Evolutionary conservation across 768 basidiomycete species (phyloP).

Genomic region (Gyrodon lividus): DNA sequence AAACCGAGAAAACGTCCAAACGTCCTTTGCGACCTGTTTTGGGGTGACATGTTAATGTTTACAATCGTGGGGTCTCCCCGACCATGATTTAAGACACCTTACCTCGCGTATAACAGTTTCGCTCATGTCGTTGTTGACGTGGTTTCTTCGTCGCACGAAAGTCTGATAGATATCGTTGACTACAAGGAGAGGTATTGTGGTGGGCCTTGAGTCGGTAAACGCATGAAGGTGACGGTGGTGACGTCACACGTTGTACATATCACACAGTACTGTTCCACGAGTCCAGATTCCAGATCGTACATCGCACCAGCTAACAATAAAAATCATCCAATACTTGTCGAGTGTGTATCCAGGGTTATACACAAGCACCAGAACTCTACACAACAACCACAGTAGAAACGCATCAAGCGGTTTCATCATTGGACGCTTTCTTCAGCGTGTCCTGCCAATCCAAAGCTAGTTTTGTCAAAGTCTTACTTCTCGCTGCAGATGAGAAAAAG

Average conservation of each 20-base stretch:
- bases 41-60: background rate
- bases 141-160: slow-evolving; percentile 1
- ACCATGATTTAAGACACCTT: background rate
- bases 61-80: background rate
- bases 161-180: no score
- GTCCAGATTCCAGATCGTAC: no score
- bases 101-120: slow-evolving; percentile 48
- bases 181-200: no score
- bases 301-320: no score
- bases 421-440: slow-evolving; percentile 59
- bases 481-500: slow-evolving; percentile 44
- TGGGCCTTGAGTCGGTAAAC: no score
- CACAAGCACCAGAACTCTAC: no score
- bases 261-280: no score
- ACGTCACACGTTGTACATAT: no score
- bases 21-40: slow-evolving; percentile 45
- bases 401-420: slow-evolving; percentile 41
- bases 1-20: slow-evolving; percentile 69
- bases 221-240: no score
- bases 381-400: background rate
- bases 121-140: slow-evolving; percentile 19
- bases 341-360: no score
- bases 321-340: no score
- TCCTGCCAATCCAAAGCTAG: slow-evolving; percentile 85
- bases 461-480: slow-evolving; percentile 71